Percentiles rank a stretch among this genome's conserved stretches.
Evolutionary conservation across 148 eudicot species (phyloP).

Genomic region (Arbutus unedo): DNA sequence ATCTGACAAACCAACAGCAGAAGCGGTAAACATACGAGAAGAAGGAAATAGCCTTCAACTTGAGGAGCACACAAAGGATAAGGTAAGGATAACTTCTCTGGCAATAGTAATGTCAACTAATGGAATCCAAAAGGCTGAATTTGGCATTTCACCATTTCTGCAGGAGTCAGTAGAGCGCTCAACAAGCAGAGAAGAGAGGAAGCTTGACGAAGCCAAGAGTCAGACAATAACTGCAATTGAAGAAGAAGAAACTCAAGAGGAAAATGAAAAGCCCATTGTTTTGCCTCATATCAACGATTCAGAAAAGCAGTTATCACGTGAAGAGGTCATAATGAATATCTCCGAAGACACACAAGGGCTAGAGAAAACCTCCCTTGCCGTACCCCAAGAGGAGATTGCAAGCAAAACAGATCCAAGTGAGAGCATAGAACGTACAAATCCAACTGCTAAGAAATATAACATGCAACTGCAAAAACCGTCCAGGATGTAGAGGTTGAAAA

Average conservation of each 20-base stretch:
- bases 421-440: constrained; percentile 10
- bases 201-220: constrained; percentile 15
- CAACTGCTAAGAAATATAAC: constrained; percentile 12
- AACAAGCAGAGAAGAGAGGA: constrained; percentile 6
- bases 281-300: constrained; percentile 22
- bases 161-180: constrained; percentile 26
- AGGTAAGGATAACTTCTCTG: constrained; percentile 23
- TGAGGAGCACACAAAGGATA: constrained; percentile 15
- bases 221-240: constrained; percentile 16
- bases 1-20: constrained; percentile 11
- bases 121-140: not conserved
- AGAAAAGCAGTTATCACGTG: constrained; percentile 2
- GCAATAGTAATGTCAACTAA: constrained; percentile 4
- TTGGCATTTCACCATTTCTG: constrained; percentile 9
- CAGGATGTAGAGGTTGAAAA: constrained; percentile 9
- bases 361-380: constrained; percentile 16
- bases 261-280: constrained; percentile 19
- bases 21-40: constrained; percentile 8
- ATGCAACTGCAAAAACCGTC: constrained; percentile 1
- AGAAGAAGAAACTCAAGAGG: constrained; percentile 13
- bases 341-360: constrained; percentile 17
- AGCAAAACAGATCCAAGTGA: constrained; percentile 14
- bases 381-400: constrained; percentile 21
- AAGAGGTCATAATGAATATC: constrained; percentile 12
- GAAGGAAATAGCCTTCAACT: constrained; percentile 12